Conservation (phyloP, 2,329 filamentous ascomycete genomes). For the Cercospora sojina region DNA sequence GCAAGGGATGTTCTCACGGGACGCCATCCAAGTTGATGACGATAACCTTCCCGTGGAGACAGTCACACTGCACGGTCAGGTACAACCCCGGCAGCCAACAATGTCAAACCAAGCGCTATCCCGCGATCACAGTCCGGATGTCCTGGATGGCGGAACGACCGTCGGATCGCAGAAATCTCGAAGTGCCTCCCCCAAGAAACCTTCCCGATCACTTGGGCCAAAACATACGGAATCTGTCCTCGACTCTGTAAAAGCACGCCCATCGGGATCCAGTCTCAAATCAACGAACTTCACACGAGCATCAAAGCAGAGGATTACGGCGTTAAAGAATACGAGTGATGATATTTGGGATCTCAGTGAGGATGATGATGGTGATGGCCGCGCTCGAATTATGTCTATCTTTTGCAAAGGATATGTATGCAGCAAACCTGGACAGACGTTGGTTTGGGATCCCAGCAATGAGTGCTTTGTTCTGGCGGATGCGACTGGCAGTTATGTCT, state of each 20-base stretch:
- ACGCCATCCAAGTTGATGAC: background rate
- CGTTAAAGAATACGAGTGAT: background rate
- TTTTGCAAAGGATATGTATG: conserved; percentile 13
- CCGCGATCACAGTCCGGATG: conserved; percentile 14
- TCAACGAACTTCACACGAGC: background rate
- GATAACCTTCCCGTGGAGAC: background rate
- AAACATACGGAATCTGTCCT: background rate
- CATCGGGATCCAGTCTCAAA: background rate
- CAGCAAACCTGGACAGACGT: background rate
- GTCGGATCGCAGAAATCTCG: background rate
- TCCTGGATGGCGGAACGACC: conserved; percentile 11
- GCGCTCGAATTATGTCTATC: conserved; percentile 1
- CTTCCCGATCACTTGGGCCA: background rate
- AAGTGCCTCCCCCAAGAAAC: conserved; percentile 5
- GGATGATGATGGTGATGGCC: background rate
- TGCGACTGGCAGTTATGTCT: background rate
- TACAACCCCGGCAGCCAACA: background rate
- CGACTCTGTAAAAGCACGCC: background rate
- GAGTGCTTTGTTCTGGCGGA: background rate
- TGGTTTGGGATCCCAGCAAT: conserved; percentile 13
- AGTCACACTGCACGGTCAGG: background rate
- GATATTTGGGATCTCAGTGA: background rate
- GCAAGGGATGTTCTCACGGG: background rate
- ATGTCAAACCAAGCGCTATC: background rate
- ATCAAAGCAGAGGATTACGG: background rate